A percentile compares a stretch with the other conserved stretches of the same genome.
These are phyloP conservation scores for Cornus florida DNA, from an alignment of 148 eudicot genomes.

Conservation along the genomic window DNA sequence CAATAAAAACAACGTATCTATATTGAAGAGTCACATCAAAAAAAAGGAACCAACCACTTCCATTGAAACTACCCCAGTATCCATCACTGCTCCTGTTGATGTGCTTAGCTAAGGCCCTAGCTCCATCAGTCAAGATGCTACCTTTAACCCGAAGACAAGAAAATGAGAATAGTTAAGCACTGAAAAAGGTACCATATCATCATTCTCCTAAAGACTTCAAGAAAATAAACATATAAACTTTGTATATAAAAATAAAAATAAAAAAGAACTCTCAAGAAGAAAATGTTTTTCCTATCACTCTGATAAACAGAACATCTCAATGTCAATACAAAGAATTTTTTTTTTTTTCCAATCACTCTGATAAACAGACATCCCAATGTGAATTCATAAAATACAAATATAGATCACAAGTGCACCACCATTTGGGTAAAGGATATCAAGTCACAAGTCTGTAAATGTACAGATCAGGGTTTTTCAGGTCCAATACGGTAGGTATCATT, in stretches of 20 bases:
- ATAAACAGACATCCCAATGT: background rate
- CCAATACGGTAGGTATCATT: too few species aligned
- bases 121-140: constrained; percentile 74
- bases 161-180: constrained; percentile 5
- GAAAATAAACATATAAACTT: background rate
- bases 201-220: background rate
- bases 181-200: background rate
- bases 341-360: background rate
- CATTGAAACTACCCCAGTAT: constrained; percentile 67
- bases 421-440: background rate
- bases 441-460: background rate
- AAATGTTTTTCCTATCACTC: too few species aligned
- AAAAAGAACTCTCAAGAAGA: background rate
- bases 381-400: background rate
- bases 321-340: too few species aligned
- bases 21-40: background rate
- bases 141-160: constrained; percentile 65
- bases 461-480: background rate
- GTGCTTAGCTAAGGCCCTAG: constrained; percentile 89
- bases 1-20: background rate
- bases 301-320: too few species aligned
- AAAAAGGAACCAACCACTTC: constrained; percentile 57
- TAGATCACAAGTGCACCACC: background rate
- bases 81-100: constrained; percentile 56
- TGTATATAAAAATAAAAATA: too few species aligned